Evolutionary conservation across 805 yeast genomes (phyloP).

Genomic region (Cyberlindnera samutprakarnensis): DNA sequence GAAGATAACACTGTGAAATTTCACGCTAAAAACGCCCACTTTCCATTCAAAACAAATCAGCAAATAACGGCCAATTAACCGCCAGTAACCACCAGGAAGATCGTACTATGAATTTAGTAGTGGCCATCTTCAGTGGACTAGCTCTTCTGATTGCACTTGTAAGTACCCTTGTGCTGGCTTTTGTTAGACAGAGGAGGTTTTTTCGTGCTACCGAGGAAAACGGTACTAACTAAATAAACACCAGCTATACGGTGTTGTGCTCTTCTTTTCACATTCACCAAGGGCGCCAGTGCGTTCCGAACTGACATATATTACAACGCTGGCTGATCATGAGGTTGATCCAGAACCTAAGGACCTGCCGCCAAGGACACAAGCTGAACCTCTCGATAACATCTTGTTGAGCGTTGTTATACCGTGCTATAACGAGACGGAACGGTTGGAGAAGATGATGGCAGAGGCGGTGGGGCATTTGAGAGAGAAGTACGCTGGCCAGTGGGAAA

Average conservation of each 20-base stretch:
- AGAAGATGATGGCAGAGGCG: conserved; percentile 64
- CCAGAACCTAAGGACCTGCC: conserved; percentile 28
- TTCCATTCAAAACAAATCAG: no score
- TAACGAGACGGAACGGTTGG: conserved; percentile 73
- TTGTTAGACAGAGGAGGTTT: no score
- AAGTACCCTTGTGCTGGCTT: no score
- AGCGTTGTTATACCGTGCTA: conserved; percentile 91
- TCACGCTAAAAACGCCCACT: no score
- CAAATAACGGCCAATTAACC: no score
- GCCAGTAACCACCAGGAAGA: no score
- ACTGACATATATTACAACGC: conserved; percentile 44
- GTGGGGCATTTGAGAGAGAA: conserved; percentile 40
- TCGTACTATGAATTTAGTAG: no score
- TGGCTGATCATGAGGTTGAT: conserved; percentile 19
- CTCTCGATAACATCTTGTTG: conserved; percentile 38
- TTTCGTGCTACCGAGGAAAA: no score
- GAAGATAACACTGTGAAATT: no score
- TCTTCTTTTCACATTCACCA: conserved; percentile 29
- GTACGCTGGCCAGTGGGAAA: conserved; percentile 50
- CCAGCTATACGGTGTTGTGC: background rate
- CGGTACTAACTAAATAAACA: no score
- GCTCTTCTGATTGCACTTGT: no score
- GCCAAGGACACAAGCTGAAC: conserved; percentile 9
- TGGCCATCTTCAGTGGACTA: no score
- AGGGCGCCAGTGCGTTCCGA: conserved; percentile 49